These are phyloP conservation scores for Dentipellis sp. DNA, from an alignment of 768 basidiomycete genomes.

Conservation along the genomic window DNA sequence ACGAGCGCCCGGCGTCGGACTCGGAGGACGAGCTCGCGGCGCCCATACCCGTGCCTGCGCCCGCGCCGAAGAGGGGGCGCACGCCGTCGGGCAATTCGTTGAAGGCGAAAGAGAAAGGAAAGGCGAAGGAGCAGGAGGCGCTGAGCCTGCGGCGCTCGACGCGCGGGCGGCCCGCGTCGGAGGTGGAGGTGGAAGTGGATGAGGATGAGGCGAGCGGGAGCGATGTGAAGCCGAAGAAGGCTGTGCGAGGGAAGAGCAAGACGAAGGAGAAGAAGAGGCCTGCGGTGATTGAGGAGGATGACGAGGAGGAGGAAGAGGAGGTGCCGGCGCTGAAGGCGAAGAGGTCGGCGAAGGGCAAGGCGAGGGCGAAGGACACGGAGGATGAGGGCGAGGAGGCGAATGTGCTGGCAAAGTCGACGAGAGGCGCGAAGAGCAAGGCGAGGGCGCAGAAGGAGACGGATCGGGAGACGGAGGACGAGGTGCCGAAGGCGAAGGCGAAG, in stretches of 20 bases:
- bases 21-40: constrained; percentile 7
- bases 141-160: constrained; percentile 14
- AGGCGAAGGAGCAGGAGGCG: neutral
- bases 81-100: neutral
- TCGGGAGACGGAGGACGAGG: constrained; percentile 12
- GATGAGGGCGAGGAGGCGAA: neutral
- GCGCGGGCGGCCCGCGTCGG: constrained; percentile 9
- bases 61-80: constrained; percentile 5
- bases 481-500: constrained; percentile 8
- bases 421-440: constrained; percentile 16
- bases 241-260: constrained; percentile 16
- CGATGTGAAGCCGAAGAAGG: constrained; percentile 18
- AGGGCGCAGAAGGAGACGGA: constrained; percentile 2
- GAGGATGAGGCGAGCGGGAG: constrained; percentile 19
- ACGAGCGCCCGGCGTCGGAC: constrained; percentile 4
- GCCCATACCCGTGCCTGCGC: neutral
- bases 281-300: constrained; percentile 21
- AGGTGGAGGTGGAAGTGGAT: neutral
- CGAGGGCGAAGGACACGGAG: constrained; percentile 4
- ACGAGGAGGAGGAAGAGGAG: constrained; percentile 19
- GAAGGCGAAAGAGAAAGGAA: constrained; percentile 1
- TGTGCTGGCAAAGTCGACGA: neutral
- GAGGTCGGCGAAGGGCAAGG: constrained; percentile 19
- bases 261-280: constrained; percentile 15
- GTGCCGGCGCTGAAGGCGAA: constrained; percentile 17